phyloP scores from a whole-genome alignment of 306 rosid genomes.

The Sophora flavescens region DNA sequence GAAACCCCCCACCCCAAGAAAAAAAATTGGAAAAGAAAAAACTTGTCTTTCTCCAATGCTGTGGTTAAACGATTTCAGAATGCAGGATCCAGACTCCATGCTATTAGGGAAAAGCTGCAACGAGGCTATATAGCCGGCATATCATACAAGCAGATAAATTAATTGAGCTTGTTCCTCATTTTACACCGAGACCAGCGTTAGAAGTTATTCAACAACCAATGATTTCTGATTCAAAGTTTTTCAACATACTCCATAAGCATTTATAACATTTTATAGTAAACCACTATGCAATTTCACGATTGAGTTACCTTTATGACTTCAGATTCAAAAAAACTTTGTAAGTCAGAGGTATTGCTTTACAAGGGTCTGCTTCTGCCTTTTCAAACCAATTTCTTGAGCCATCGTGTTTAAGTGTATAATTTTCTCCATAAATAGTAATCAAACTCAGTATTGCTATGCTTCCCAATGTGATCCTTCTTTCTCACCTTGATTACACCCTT shows the following conservation, averaged over 20 bases:
- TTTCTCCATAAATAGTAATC: too few relatives aligned
- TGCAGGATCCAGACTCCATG: conserved; percentile 7
- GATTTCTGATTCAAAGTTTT: not conserved
- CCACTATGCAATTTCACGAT: not conserved
- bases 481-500: too few relatives aligned
- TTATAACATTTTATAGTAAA: not conserved
- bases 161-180: not conserved
- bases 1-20: too few relatives aligned
- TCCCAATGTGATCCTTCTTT: too few relatives aligned
- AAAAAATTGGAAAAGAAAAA: too few relatives aligned
- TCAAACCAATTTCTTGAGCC: too few relatives aligned
- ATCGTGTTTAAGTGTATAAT: too few relatives aligned
- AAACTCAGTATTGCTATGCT: too few relatives aligned
- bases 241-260: not conserved
- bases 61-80: not conserved
- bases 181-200: not conserved
- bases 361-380: too few relatives aligned
- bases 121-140: conserved; percentile 3
- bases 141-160: conserved; percentile 6
- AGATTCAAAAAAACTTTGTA: too few relatives aligned
- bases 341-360: too few relatives aligned
- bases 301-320: not conserved
- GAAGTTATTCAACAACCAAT: not conserved
- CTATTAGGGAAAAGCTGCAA: not conserved
- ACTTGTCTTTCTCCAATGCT: not conserved